Conservation (phyloP, 805 yeast species). For the Ogataea saltuana region DNA sequence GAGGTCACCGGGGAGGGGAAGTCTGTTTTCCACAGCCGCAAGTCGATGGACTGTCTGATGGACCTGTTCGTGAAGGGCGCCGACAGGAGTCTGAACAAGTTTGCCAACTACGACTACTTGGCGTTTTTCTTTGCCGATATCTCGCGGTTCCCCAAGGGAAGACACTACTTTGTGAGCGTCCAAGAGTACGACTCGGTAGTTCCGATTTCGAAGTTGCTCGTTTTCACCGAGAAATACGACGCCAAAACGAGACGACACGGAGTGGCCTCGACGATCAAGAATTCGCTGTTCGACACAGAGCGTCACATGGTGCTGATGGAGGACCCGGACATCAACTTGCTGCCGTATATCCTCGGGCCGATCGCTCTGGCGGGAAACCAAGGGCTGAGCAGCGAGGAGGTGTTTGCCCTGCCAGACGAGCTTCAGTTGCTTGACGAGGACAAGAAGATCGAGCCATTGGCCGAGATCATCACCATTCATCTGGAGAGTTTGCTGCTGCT, state of each 20-base stretch:
- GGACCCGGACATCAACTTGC: constrained; percentile 65
- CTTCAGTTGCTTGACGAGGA: constrained; percentile 76
- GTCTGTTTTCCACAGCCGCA: constrained; percentile 53
- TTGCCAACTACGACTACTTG: constrained; percentile 78
- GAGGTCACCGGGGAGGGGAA: constrained; percentile 40
- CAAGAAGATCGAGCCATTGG: constrained; percentile 72
- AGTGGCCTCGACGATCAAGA: constrained; percentile 89
- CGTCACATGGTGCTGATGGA: constrained; percentile 60
- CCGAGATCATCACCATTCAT: constrained; percentile 65
- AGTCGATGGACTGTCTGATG: constrained; percentile 76
- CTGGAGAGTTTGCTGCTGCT: constrained; percentile 78
- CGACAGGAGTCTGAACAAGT: constrained; percentile 67
- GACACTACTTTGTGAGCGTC: constrained; percentile 70
- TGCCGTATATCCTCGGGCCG: constrained; percentile 82
- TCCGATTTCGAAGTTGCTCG: constrained; percentile 79
- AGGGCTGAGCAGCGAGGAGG: constrained; percentile 77
- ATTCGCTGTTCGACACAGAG: constrained; percentile 77
- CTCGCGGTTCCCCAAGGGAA: constrained; percentile 72
- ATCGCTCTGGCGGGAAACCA: constrained; percentile 61
- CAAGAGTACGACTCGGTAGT: constrained; percentile 75
- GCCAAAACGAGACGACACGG: constrained; percentile 84
- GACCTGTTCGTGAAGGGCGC: constrained; percentile 87
- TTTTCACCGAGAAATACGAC: constrained; percentile 80
- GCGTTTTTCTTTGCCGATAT: constrained; percentile 88
- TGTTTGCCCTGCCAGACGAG: constrained; percentile 85